phyloP scores from a whole-genome alignment of 768 basidiomycete genomes.

The Hericium rajendrae region DNA sequence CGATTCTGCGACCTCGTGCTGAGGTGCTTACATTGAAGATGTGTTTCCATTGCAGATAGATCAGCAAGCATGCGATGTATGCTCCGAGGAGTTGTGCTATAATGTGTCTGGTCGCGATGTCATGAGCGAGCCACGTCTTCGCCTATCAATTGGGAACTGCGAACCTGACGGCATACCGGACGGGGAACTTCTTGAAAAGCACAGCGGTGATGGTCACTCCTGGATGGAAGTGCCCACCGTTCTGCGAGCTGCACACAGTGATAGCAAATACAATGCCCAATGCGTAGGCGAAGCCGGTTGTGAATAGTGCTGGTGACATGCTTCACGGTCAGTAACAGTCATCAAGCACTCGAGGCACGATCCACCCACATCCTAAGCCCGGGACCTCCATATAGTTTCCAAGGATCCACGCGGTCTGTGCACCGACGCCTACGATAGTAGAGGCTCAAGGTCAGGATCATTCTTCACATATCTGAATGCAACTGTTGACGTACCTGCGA shows the following conservation, averaged over 20 bases:
- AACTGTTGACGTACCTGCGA: slow-evolving; percentile 4
- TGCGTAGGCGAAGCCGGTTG: slow-evolving; percentile 27
- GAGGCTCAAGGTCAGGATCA: neutral
- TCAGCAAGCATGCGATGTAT: slow-evolving; percentile 19
- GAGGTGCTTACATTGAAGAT: slow-evolving; percentile 10
- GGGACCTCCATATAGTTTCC: slow-evolving; percentile 16
- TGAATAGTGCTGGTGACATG: slow-evolving; percentile 20
- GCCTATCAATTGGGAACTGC: slow-evolving; percentile 3
- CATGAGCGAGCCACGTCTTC: no score
- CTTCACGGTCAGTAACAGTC: no score
- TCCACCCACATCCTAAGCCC: slow-evolving; percentile 22
- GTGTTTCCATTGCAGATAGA: slow-evolving; percentile 20
- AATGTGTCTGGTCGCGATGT: slow-evolving; percentile 18
- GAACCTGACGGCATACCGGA: slow-evolving; percentile 40
- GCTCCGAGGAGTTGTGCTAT: slow-evolving; percentile 24
- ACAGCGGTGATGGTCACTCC: slow-evolving; percentile 44
- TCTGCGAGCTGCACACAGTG: slow-evolving; percentile 23
- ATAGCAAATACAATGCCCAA: slow-evolving; percentile 31
- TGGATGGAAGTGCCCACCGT: slow-evolving; percentile 39
- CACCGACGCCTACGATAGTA: slow-evolving; percentile 22
- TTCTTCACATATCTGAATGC: no score
- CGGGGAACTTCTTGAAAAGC: slow-evolving; percentile 46
- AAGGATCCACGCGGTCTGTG: slow-evolving; percentile 22
- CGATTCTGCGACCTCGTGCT: neutral
- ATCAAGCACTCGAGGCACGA: neutral